These are phyloP conservation scores for Prunus yedoensis DNA, from an alignment of 331 rosid genomes.

Conservation along the genomic window DNA sequence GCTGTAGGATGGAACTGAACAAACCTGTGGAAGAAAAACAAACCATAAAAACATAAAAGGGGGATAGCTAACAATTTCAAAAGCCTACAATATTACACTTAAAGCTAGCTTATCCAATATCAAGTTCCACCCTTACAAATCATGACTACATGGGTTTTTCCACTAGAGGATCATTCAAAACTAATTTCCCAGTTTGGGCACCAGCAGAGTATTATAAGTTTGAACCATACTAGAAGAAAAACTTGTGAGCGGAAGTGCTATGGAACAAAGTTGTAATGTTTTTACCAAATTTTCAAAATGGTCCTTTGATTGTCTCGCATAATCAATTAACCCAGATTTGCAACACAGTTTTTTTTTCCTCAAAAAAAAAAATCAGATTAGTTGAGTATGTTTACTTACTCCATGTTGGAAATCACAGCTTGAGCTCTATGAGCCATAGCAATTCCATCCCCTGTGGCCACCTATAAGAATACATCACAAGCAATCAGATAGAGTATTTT, in stretches of 20 bases:
- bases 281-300: neutral
- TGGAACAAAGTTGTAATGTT: neutral
- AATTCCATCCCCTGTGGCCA: conserved; percentile 95
- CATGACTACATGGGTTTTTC: neutral
- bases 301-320: neutral
- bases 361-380: neutral
- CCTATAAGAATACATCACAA: conserved; percentile 41
- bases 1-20: conserved; percentile 98
- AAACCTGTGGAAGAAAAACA: conserved; percentile 53
- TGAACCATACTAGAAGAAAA: neutral
- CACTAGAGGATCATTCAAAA: neutral
- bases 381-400: conserved; percentile 52
- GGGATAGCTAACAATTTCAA: neutral
- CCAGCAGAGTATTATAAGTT: neutral
- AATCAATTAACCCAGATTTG: neutral
- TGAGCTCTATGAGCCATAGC: conserved; percentile 97
- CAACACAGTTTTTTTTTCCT: neutral
- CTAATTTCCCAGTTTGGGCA: neutral
- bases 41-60: conserved; percentile 1
- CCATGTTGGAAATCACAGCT: conserved; percentile 96
- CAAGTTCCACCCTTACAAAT: neutral
- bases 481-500: conserved; percentile 15
- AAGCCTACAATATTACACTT: neutral
- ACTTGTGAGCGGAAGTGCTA: neutral
- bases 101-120: neutral